Conservation (phyloP, 164 flowering plant genomes). For the Litsea cubeba region DNA sequence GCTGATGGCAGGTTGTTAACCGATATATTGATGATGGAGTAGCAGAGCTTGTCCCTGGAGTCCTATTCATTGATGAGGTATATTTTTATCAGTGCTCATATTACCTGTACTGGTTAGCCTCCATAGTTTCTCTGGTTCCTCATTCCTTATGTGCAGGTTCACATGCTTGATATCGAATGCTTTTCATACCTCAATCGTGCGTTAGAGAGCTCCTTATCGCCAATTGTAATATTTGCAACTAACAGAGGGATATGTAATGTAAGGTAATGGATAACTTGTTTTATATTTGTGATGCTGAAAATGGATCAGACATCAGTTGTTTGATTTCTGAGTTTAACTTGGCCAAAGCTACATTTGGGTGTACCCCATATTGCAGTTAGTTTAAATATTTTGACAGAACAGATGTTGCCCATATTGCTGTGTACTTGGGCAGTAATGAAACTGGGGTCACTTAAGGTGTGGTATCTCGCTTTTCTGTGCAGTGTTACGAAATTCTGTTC, state of each 20-base stretch:
- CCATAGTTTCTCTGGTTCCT: conserved; percentile 13
- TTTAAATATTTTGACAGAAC: no score
- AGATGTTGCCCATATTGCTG: no score
- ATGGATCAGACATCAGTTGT: no score
- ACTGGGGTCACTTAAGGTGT: no score
- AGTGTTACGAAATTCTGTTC: no score
- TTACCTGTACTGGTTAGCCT: not conserved
- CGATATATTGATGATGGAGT: conserved; percentile 87
- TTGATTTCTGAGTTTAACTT: not conserved
- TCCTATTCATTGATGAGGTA: conserved; percentile 80
- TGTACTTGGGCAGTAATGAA: no score
- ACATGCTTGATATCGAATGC: conserved; percentile 97
- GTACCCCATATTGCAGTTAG: not conserved
- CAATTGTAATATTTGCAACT: conserved; percentile 93
- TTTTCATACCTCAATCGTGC: conserved; percentile 95
- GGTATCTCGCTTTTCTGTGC: no score
- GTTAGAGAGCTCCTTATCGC: conserved; percentile 85
- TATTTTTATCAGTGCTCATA: conserved; percentile 14
- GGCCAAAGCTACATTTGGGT: not conserved
- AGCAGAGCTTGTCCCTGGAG: conserved; percentile 99
- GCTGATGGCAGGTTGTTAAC: conserved; percentile 72
- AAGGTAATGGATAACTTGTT: conserved; percentile 36
- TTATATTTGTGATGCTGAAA: not conserved
- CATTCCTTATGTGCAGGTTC: conserved; percentile 56
- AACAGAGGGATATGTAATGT: conserved; percentile 94